Conservation (phyloP, 768 basidiomycete genomes). For the Fomitopsis pulvina region DNA sequence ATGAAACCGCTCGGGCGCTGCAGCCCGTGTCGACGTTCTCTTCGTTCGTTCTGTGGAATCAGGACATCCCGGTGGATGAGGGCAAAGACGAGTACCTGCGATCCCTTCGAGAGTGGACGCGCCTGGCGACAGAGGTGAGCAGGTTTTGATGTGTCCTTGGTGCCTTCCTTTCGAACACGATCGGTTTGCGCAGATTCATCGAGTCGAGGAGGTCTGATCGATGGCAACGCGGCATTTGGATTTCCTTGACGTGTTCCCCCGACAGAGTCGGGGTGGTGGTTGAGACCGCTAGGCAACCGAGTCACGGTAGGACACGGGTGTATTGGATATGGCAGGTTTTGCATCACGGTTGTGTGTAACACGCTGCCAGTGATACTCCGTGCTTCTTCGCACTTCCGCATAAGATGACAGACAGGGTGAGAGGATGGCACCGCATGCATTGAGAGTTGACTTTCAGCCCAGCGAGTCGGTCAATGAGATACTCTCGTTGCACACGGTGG, state of each 20-base stretch:
- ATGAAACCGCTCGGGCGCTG: slow-evolving; percentile 28
- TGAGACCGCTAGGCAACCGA: too few species aligned
- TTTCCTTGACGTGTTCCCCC: background rate
- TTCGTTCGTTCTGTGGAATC: slow-evolving; percentile 69
- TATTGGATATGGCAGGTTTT: too few species aligned
- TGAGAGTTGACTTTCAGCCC: too few species aligned
- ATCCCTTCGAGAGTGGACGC: slow-evolving; percentile 65
- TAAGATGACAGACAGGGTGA: too few species aligned
- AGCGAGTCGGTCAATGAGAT: too few species aligned
- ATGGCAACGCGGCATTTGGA: background rate
- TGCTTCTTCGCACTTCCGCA: too few species aligned
- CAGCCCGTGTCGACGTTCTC: slow-evolving; percentile 50
- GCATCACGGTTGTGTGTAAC: too few species aligned
- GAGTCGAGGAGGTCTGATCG: background rate
- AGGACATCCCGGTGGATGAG: slow-evolving; percentile 65
- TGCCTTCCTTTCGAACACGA: background rate
- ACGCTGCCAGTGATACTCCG: too few species aligned
- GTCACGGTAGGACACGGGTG: too few species aligned
- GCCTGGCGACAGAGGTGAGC: slow-evolving; percentile 52
- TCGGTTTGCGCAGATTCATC: slow-evolving; percentile 1
- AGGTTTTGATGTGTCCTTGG: background rate
- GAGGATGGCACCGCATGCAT: too few species aligned
- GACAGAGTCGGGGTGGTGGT: background rate
- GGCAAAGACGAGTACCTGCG: slow-evolving; percentile 67
- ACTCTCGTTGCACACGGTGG: too few species aligned